Conservation (phyloP, 176 grass and related monocot species). For the Microstegium vimineum region DNA sequence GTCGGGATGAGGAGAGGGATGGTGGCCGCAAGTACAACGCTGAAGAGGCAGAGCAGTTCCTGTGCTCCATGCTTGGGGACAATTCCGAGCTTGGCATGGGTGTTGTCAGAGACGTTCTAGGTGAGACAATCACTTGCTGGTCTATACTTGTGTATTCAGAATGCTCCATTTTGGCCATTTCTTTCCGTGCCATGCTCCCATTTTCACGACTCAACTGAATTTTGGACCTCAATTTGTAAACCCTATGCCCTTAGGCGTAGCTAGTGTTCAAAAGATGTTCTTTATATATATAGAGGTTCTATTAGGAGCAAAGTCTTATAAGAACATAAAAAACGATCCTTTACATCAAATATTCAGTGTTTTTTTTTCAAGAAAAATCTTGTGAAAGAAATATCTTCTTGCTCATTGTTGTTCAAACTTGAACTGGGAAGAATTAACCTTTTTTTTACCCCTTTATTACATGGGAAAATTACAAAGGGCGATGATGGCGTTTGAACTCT, state of each 20-base stretch:
- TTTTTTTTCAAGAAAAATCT: background rate
- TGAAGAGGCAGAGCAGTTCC: conserved; percentile 69
- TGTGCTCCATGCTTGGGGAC: conserved; percentile 73
- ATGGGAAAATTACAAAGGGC: background rate
- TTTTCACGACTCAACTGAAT: background rate
- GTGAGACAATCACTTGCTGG: conserved; percentile 29
- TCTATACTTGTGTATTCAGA: conserved; percentile 2
- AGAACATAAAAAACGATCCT: background rate
- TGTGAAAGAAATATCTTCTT: background rate
- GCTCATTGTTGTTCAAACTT: background rate
- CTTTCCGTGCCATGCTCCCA: background rate
- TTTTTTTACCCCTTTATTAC: background rate
- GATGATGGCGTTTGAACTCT: background rate
- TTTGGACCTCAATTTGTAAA: background rate
- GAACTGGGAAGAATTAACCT: background rate
- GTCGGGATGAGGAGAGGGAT: background rate
- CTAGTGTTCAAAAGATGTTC: background rate
- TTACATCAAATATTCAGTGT: background rate
- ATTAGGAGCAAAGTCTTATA: background rate
- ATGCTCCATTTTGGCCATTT: background rate
- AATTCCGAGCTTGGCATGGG: conserved; percentile 54
- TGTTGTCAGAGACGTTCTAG: conserved; percentile 72
- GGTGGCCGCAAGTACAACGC: conserved; percentile 7
- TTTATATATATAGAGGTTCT: background rate
- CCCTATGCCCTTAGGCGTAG: background rate